Conservation (phyloP, 495 filamentous ascomycete genomes). For the Neurospora pannonica region DNA sequence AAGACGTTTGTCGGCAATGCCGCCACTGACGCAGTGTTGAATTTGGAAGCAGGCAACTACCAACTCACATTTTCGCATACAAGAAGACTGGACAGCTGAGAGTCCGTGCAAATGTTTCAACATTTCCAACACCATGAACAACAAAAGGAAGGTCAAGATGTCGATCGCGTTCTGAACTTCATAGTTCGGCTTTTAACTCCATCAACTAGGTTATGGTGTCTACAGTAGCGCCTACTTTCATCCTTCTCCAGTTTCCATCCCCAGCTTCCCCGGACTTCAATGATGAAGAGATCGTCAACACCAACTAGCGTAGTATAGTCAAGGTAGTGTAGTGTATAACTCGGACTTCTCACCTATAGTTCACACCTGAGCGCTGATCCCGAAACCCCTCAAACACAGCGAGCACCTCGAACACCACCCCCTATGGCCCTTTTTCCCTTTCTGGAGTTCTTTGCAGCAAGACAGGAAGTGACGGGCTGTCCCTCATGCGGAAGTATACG, state of each 20-base stretch:
- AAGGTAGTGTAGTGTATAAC: background rate
- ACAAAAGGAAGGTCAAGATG: background rate
- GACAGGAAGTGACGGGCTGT: background rate
- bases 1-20: background rate
- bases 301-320: background rate
- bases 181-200: background rate
- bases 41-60: background rate
- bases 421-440: background rate
- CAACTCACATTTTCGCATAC: background rate
- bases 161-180: background rate
- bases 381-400: background rate
- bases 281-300: background rate
- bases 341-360: background rate
- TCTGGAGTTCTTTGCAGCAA: background rate
- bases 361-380: background rate
- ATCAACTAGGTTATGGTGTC: background rate
- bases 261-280: background rate
- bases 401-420: background rate
- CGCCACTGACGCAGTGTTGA: background rate
- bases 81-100: background rate
- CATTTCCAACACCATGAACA: background rate
- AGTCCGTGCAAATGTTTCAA: background rate
- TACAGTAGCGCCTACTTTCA: background rate
- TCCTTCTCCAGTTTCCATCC: background rate
- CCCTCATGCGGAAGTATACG: background rate